Evolutionary conservation across 768 basidiomycete species (phyloP).

Genomic region (Sarcomyxa edulis): DNA sequence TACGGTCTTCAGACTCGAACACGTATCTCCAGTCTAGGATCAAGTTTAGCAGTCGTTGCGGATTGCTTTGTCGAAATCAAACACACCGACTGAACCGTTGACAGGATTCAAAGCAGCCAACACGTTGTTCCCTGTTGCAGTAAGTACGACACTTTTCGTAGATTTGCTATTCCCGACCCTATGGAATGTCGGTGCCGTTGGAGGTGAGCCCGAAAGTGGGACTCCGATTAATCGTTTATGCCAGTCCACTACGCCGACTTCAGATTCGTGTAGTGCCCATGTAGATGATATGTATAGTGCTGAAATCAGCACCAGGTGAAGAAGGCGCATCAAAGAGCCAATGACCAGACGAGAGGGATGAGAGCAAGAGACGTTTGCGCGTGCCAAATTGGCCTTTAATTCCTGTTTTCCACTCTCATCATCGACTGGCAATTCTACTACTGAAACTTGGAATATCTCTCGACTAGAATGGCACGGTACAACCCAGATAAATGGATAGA

Average conservation of each 20-base stretch:
- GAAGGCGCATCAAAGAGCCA: conserved; percentile 21
- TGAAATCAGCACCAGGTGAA: conserved; percentile 11
- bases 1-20: conserved; percentile 63
- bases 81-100: conserved; percentile 69
- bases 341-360: no score
- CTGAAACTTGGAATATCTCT: neutral
- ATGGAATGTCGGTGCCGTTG: conserved; percentile 60
- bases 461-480: conserved; percentile 19
- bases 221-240: conserved; percentile 73
- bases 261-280: conserved; percentile 61
- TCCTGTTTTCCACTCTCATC: conserved; percentile 3
- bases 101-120: conserved; percentile 65
- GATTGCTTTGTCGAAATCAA: neutral
- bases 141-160: conserved; percentile 48
- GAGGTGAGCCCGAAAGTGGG: conserved; percentile 45
- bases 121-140: conserved; percentile 71
- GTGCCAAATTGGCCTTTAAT: no score
- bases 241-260: conserved; percentile 87
- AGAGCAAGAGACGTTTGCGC: no score
- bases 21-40: conserved; percentile 74
- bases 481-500: conserved; percentile 81
- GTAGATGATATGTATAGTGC: conserved; percentile 13
- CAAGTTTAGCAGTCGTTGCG: conserved; percentile 3
- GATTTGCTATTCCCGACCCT: conserved; percentile 20
- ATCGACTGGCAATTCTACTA: neutral